Conservation (phyloP, 2,329 filamentous ascomycete species). For the Coniella vitis region DNA sequence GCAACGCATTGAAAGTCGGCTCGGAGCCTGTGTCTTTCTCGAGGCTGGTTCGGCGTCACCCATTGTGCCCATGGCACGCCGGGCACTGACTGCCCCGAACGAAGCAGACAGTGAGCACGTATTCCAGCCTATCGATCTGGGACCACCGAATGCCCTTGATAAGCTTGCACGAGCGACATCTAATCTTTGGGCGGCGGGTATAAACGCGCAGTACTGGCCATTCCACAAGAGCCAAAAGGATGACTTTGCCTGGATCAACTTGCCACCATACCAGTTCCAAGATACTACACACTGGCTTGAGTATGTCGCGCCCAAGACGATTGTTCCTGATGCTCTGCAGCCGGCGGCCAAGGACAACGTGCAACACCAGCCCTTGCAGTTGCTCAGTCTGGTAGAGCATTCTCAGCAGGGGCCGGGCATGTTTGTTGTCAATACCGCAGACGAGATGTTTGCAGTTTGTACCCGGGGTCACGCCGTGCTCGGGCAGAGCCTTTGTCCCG, state of each 20-base stretch:
- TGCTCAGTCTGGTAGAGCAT: not conserved
- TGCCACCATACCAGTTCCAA: conserved; percentile 26
- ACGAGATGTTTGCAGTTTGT: conserved; percentile 16
- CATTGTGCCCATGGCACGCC: conserved; percentile 26
- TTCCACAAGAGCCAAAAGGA: conserved; percentile 17
- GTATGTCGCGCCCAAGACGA: not conserved
- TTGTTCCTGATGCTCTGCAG: not conserved
- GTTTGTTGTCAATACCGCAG: conserved; percentile 14
- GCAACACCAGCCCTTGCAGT: not conserved
- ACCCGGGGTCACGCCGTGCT: conserved; percentile 21
- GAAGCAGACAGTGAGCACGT: not conserved
- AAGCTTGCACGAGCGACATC: conserved; percentile 6
- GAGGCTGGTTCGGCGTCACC: not conserved
- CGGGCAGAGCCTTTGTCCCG: conserved; percentile 21
- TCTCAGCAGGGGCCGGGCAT: not conserved
- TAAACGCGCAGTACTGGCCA: conserved; percentile 20
- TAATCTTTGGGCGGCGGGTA: conserved; percentile 19
- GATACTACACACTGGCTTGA: conserved; percentile 21
- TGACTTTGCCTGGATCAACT: conserved; percentile 12
- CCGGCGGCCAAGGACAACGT: conserved; percentile 3
- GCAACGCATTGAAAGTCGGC: conserved; percentile 19
- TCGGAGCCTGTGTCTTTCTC: conserved; percentile 22
- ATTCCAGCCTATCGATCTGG: conserved; percentile 10
- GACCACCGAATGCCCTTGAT: not conserved
- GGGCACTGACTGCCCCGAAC: conserved; percentile 18